Evolutionary conservation across 202 grass and related monocot species (phyloP).

Genomic region (Setaria viridis): DNA sequence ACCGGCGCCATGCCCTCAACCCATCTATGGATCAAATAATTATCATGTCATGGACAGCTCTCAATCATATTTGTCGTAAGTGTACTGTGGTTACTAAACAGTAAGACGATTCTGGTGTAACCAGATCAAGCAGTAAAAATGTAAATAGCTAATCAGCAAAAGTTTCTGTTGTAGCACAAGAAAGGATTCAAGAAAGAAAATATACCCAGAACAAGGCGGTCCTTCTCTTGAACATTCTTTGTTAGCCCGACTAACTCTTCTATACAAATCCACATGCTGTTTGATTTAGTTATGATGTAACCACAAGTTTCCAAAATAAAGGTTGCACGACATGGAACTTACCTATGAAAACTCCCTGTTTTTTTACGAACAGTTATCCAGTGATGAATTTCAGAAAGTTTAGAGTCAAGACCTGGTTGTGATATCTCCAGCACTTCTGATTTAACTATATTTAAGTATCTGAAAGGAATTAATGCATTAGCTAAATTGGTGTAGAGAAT

Average conservation of each 20-base stretch:
- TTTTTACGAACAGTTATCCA: conserved; percentile 80
- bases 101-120: conserved; percentile 8
- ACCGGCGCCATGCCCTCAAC: conserved; percentile 89
- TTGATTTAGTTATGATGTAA: conserved; percentile 34
- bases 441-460: conserved; percentile 86
- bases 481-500: conserved; percentile 38
- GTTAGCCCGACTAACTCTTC: conserved; percentile 68
- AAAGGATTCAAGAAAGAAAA: conserved; percentile 38
- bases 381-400: conserved; percentile 87
- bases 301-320: conserved; percentile 28
- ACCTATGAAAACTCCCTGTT: conserved; percentile 72
- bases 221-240: conserved; percentile 73
- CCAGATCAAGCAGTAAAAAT: conserved; percentile 18
- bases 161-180: conserved; percentile 24
- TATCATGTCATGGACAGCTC: conserved; percentile 28
- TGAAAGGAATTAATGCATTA: conserved; percentile 41
- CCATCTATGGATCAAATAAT: conserved; percentile 69
- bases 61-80: conserved; percentile 13
- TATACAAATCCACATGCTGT: conserved; percentile 43
- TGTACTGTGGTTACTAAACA: background rate
- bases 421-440: conserved; percentile 90
- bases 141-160: conserved; percentile 35
- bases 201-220: conserved; percentile 89
- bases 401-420: conserved; percentile 84
- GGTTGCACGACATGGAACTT: conserved; percentile 33